Percentiles rank a stretch among this genome's conserved stretches.
Conservation (phyloP, 345 rosid species). For the Hypericum perforatum region DNA sequence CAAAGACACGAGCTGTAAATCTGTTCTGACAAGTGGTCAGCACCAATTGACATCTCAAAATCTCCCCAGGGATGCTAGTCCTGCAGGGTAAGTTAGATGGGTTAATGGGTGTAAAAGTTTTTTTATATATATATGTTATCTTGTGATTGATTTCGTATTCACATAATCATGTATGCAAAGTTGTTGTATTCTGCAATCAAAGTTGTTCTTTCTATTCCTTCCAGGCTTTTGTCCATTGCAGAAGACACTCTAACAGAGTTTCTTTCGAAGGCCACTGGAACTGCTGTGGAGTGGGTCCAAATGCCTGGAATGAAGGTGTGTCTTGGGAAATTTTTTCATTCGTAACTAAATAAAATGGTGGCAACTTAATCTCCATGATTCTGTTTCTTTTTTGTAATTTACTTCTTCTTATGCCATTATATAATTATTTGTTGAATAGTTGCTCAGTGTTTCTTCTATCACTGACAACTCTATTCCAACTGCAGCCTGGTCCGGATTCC, state of each 20-base stretch:
- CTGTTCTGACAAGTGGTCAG: constrained; percentile 96
- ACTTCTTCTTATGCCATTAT: no score
- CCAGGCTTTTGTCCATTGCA: constrained; percentile 98
- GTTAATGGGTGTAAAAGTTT: constrained; percentile 33
- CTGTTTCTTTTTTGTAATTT: no score
- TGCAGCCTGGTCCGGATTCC: constrained; percentile 99
- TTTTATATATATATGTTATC: constrained; percentile 27
- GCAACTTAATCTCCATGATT: background rate
- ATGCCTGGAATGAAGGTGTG: constrained; percentile 99
- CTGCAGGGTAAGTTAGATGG: constrained; percentile 89
- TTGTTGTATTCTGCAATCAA: background rate
- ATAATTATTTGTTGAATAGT: no score
- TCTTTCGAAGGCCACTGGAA: constrained; percentile 99
- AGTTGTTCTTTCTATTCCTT: constrained; percentile 20
- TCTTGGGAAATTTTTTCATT: constrained; percentile 10
- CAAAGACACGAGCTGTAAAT: constrained; percentile 98
- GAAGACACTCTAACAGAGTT: constrained; percentile 99
- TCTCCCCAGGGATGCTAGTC: constrained; percentile 99
- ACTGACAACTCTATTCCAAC: background rate
- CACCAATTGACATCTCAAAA: constrained; percentile 93
- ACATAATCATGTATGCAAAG: constrained; percentile 6
- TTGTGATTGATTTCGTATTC: constrained; percentile 19
- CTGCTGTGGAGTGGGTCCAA: constrained; percentile 99
- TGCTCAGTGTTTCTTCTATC: background rate
- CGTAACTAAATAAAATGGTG: background rate